Conservation (phyloP, 805 yeast genomes). For the Candida pini region DNA sequence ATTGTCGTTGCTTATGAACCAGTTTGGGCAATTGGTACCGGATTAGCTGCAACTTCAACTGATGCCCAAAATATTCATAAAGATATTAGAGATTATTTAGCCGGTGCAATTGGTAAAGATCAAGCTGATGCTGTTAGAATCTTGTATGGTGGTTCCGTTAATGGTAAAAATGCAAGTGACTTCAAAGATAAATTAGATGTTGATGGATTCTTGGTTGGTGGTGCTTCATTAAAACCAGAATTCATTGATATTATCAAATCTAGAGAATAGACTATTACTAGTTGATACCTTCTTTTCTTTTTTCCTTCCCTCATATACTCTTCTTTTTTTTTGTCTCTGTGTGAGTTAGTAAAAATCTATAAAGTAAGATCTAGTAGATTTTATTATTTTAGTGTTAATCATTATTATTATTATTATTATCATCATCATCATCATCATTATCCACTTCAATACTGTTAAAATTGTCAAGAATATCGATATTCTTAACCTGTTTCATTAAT, state of each 20-base stretch:
- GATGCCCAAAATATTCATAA: constrained; percentile 96
- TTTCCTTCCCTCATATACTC: background rate
- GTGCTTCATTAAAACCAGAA: constrained; percentile 98
- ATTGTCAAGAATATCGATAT: too few species aligned
- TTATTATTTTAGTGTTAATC: constrained; percentile 1
- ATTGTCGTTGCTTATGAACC: constrained; percentile 98
- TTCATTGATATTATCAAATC: constrained; percentile 93
- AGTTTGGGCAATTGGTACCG: constrained; percentile 99
- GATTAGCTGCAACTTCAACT: constrained; percentile 96
- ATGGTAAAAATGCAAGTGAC: constrained; percentile 84
- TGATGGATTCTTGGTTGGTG: constrained; percentile 99
- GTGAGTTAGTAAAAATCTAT: background rate
- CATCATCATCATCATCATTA: constrained; percentile 7
- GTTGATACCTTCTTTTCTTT: background rate
- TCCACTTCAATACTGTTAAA: too few species aligned
- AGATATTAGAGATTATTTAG: constrained; percentile 78
- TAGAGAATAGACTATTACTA: constrained; percentile 47
- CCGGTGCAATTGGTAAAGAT: constrained; percentile 71
- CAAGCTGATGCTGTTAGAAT: constrained; percentile 80
- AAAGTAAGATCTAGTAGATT: background rate
- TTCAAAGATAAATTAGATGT: constrained; percentile 91
- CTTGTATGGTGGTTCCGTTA: constrained; percentile 98
- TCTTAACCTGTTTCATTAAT: constrained; percentile 24
- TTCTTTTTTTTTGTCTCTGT: background rate
- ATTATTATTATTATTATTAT: constrained; percentile 5